phyloP scores from a whole-genome alignment of 2,329 filamentous ascomycete genomes.

The Arachnomyces sp. region DNA sequence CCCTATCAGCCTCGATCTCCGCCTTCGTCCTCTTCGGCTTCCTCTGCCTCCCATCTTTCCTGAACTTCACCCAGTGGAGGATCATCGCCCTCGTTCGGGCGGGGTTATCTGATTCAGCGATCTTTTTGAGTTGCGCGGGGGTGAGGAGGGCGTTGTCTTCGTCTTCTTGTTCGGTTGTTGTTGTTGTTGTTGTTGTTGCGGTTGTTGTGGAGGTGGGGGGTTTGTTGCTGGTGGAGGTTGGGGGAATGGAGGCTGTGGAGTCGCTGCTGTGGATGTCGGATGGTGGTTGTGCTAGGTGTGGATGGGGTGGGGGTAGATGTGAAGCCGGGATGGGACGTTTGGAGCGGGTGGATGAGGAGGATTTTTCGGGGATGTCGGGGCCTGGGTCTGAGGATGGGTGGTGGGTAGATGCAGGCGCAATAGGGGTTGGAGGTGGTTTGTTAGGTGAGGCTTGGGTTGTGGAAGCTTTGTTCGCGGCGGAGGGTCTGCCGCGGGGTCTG shows the following conservation, averaged over 20 bases:
- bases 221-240: background rate
- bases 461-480: too few species aligned
- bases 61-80: conserved; percentile 38
- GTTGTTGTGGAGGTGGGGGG: conserved; percentile 4
- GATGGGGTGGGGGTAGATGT: conserved; percentile 8
- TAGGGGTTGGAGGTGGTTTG: too few species aligned
- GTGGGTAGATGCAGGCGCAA: too few species aligned
- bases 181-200: conserved; percentile 6
- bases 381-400: too few species aligned
- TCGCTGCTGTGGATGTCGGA: conserved; percentile 7
- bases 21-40: conserved; percentile 38
- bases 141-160: conserved; percentile 7
- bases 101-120: conserved; percentile 36
- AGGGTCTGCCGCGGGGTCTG: too few species aligned
- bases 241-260: background rate
- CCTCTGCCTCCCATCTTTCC: conserved; percentile 33
- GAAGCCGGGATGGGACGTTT: conserved; percentile 7
- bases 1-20: conserved; percentile 35
- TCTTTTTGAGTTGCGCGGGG: conserved; percentile 23
- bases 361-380: too few species aligned
- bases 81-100: conserved; percentile 38
- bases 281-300: conserved; percentile 18
- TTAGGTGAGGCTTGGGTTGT: too few species aligned
- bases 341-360: too few species aligned
- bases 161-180: too few species aligned